Conservation (phyloP, 768 basidiomycete species). For the Lepiota venenata region DNA sequence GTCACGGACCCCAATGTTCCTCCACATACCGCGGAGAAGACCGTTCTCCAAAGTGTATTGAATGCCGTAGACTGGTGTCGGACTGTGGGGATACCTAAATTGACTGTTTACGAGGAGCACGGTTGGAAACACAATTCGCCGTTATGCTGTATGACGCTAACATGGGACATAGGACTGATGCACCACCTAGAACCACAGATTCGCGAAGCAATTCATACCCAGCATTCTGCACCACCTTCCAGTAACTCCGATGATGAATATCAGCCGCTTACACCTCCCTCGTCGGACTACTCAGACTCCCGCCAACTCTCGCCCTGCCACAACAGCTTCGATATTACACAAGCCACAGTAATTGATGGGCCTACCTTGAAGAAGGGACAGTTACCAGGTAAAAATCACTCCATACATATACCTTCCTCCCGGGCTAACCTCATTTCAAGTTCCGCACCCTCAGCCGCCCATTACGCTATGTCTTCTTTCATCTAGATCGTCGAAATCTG, state of each 20-base stretch:
- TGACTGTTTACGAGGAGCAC: conserved; percentile 71
- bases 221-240: conserved; percentile 13
- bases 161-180: not conserved
- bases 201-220: not conserved
- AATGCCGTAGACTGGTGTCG: conserved; percentile 61
- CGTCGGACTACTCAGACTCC: conserved; percentile 69
- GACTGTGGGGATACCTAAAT: conserved; percentile 51
- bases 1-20: conserved; percentile 39
- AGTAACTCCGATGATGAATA: conserved; percentile 60
- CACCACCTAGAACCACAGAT: conserved; percentile 1
- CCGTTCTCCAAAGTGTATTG: conserved; percentile 51
- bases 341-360: conserved; percentile 17
- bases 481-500: conserved; percentile 58
- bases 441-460: not conserved
- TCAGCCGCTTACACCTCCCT: conserved; percentile 69
- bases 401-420: not conserved
- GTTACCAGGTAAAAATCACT: not conserved
- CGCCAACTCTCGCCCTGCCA: conserved; percentile 54
- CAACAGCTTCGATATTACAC: conserved; percentile 14
- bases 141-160: not conserved
- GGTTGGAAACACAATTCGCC: conserved; percentile 41
- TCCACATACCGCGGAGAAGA: conserved; percentile 31
- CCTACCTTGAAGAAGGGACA: not conserved
- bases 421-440: not conserved
- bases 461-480: conserved; percentile 57